Percentiles rank a stretch among this genome's conserved stretches.
These are phyloP conservation scores for Geosmithia putterillii DNA, from an alignment of 2,329 filamentous ascomycete species.

Conservation along the genomic window DNA sequence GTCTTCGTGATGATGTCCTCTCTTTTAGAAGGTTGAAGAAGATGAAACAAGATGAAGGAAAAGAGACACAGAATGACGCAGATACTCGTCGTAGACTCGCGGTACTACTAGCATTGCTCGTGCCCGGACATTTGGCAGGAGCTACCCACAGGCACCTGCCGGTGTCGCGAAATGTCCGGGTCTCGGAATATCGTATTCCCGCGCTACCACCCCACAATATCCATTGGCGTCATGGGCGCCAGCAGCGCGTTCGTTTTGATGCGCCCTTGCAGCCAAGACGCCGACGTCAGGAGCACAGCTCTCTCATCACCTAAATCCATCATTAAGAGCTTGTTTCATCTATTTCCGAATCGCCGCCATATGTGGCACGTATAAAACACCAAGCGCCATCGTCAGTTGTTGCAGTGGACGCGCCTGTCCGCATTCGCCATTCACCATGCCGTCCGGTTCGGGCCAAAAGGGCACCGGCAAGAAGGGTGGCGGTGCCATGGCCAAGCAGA, in stretches of 20 bases:
- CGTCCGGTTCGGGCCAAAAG: conserved; percentile 45
- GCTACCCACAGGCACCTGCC: neutral
- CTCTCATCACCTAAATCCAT: neutral
- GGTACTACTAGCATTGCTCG: too few relatives aligned
- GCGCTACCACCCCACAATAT: neutral
- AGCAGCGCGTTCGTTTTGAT: neutral
- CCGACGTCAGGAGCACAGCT: neutral
- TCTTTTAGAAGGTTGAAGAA: neutral
- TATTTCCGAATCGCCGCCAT: conserved; percentile 3
- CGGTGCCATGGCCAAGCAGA: conserved; percentile 52
- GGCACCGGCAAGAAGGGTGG: conserved; percentile 51
- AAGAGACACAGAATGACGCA: neutral
- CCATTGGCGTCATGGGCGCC: neutral
- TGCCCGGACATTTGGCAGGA: neutral
- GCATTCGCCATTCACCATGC: conserved; percentile 28
- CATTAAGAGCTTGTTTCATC: neutral
- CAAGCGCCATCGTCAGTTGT: neutral
- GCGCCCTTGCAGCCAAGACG: neutral
- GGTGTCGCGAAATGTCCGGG: too few relatives aligned
- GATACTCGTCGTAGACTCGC: too few relatives aligned
- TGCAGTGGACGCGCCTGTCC: neutral
- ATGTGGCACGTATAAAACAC: too few relatives aligned
- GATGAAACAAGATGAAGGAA: neutral
- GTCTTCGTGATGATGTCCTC: too few relatives aligned
- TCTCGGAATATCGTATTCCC: neutral